Evolutionary conservation across 148 eudicot species (phyloP), one percentile per base, ranked within the genome.

Genomic region (Fagopyrum tataricum): DNA sequence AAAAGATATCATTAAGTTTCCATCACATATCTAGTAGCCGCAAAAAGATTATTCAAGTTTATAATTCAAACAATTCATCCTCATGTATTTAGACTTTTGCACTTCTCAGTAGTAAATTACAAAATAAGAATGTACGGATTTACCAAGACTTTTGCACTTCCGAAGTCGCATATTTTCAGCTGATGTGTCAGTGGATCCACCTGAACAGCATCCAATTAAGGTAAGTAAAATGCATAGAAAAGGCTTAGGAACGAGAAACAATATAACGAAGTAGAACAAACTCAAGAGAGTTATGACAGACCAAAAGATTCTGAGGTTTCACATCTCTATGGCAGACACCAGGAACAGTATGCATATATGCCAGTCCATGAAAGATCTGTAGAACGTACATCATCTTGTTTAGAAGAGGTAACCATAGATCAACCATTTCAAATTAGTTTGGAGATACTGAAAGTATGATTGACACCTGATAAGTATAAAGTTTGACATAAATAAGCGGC

Each of bases 101-200:
- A 31, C 12, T n/a, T 20, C 10, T 2, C 26, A 20, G 5, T 20
- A 55, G 9, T 24, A 55, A 6, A 55, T 18, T 18, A 20, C 24
- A 20, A 55, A 55, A 78, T 18, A 59, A 53, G 44, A 20, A 73
- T 31, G 26, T 24, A 72, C 26, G 23, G 41, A 72, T 85, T 75
- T 78, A 89, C 97, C 85, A 91, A 80, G 76, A 82, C 89, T 89
- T 91, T 91, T 73, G 97, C 97, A 85, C 97, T 91, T 81, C 97
- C 97, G 74, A 91, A 91, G 75, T 91, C 97, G 71, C 97, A 91
- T 72, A 91, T 86, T 84, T 91, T 91, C 64, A 91, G 92, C 82
- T 91, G 97, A 77, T 91, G 95, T n/a, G 90, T 87, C 47, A 87
- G 84, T 66, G 97, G 92, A 79, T 92, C 96, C 55, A 92, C 97